A percentile compares a stretch with the other conserved stretches of the same genome.
These are phyloP conservation scores for Gaeumannomyces tritici DNA, from an alignment of 2,329 filamentous ascomycete genomes.

Conservation along the genomic window DNA sequence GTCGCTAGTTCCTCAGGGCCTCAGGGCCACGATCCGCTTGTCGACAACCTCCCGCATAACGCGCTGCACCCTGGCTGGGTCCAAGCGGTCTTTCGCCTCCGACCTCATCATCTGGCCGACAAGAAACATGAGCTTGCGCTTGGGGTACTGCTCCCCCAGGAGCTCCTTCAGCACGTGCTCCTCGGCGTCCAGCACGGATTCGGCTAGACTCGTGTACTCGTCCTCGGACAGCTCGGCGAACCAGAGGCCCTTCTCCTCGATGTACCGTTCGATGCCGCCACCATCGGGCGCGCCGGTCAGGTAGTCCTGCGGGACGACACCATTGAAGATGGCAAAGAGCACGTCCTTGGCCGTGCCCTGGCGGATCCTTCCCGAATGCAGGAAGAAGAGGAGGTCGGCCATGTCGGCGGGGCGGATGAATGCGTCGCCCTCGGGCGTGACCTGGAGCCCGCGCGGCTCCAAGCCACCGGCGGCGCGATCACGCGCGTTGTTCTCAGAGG, in stretches of 20 bases:
- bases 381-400: constrained; percentile 39
- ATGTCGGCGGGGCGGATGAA: constrained; percentile 36
- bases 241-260: constrained; percentile 40
- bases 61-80: constrained; percentile 39
- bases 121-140: constrained; percentile 51
- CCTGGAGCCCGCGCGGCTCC: constrained; percentile 12
- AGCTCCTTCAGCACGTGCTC: constrained; percentile 38
- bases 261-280: constrained; percentile 18
- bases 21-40: constrained; percentile 6
- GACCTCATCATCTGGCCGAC: constrained; percentile 49
- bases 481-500: constrained; percentile 31
- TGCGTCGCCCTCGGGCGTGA: constrained; percentile 36
- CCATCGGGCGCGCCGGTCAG: constrained; percentile 17
- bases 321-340: constrained; percentile 36
- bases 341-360: constrained; percentile 49
- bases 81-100: constrained; percentile 44
- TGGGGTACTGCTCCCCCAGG: constrained; percentile 32
- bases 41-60: constrained; percentile 28
- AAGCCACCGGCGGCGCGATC: neutral
- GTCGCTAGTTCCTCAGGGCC: neutral
- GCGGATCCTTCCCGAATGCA: constrained; percentile 40
- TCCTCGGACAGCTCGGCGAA: constrained; percentile 38
- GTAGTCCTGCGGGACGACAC: constrained; percentile 23
- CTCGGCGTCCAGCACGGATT: constrained; percentile 32
- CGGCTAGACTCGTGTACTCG: constrained; percentile 39